Percentiles rank a stretch among this genome's conserved stretches.
Conservation (phyloP, 805 yeast genomes). For the Candida sphagnicola region DNA sequence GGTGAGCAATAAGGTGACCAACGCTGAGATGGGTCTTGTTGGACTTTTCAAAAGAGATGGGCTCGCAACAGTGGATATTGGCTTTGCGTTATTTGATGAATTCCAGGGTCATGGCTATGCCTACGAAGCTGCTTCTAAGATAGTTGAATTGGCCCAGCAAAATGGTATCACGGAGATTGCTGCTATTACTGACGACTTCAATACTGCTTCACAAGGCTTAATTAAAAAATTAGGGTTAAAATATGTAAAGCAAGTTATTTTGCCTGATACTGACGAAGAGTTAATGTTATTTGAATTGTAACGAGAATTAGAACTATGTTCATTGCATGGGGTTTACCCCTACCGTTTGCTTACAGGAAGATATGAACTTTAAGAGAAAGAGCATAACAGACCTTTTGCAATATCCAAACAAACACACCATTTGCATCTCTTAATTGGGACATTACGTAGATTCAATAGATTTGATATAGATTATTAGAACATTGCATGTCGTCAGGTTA, state of each 20-base stretch:
- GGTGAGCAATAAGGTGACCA: neutral
- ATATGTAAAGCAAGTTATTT: neutral
- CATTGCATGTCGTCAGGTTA: too few relatives aligned
- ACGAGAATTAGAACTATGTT: too few relatives aligned
- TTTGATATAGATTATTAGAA: too few relatives aligned
- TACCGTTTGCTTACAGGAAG: too few relatives aligned
- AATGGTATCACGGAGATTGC: constrained; percentile 1
- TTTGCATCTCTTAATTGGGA: too few relatives aligned
- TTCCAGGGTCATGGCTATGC: constrained; percentile 1
- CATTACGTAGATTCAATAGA: too few relatives aligned
- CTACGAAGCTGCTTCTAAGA: constrained; percentile 1
- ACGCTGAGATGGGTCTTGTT: neutral
- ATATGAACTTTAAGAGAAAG: too few relatives aligned
- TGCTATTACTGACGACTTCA: neutral
- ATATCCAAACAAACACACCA: too few relatives aligned
- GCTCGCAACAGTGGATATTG: neutral
- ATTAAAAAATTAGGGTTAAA: neutral
- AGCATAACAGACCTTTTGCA: too few relatives aligned
- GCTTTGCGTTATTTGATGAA: constrained; percentile 1
- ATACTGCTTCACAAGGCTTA: neutral
- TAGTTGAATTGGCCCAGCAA: neutral
- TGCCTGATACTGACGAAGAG: constrained; percentile 1
- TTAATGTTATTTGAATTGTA: constrained; percentile 1
- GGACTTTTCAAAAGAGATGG: constrained; percentile 1
- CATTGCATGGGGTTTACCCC: neutral